phyloP scores from a whole-genome alignment of 2,329 filamentous ascomycete species.

The Claviceps africana region DNA sequence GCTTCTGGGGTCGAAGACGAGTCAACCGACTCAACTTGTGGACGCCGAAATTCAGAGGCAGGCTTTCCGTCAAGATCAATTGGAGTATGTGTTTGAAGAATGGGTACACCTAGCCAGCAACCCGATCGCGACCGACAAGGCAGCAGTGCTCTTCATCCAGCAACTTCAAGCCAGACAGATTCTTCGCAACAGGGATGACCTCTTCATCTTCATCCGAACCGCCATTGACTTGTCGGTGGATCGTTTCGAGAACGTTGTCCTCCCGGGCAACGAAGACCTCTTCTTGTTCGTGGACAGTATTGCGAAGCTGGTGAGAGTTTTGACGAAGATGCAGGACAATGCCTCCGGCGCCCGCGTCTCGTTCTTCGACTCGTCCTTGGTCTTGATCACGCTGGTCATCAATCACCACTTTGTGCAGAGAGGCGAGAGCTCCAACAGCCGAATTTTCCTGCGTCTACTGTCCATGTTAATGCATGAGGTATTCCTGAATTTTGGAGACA shows the following conservation, averaged over 20 bases:
- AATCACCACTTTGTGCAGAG: constrained; percentile 74
- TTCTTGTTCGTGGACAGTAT: constrained; percentile 62
- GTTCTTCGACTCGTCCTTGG: constrained; percentile 65
- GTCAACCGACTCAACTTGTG: constrained; percentile 28
- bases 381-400: constrained; percentile 65
- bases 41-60: constrained; percentile 32
- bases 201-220: constrained; percentile 64
- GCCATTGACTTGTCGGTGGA: constrained; percentile 69
- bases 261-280: constrained; percentile 43
- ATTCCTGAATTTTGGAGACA: constrained; percentile 40
- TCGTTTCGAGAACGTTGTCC: constrained; percentile 59
- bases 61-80: constrained; percentile 57
- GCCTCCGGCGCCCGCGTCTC: constrained; percentile 48
- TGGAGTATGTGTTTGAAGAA: constrained; percentile 92
- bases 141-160: constrained; percentile 61
- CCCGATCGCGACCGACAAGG: constrained; percentile 59
- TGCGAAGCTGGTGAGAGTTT: constrained; percentile 61
- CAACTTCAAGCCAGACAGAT: constrained; percentile 66
- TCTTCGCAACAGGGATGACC: constrained; percentile 60
- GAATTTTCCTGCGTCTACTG: constrained; percentile 83
- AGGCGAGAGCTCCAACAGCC: constrained; percentile 70
- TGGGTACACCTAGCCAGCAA: constrained; percentile 78
- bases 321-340: constrained; percentile 60
- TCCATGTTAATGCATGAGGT: constrained; percentile 71
- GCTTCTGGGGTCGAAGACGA: constrained; percentile 28